Conservation (phyloP, 352 stramenopile genomes). For the Phytopythium sindhum region DNA sequence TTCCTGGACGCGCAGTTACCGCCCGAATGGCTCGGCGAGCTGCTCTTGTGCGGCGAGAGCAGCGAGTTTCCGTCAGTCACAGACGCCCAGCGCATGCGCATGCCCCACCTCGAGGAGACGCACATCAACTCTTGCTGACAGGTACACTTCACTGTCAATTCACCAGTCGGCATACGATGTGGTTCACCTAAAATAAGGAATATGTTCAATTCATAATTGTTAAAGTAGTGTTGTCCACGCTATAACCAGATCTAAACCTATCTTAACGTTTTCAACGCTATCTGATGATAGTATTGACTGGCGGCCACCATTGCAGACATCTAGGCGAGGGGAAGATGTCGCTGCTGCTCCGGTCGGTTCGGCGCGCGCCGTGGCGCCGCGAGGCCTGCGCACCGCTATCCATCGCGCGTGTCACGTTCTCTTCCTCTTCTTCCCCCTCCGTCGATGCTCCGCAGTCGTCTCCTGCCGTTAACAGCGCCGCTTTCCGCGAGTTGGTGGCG, state of each 20-base stretch:
- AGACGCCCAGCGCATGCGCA: not conserved
- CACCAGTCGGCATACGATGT: not conserved
- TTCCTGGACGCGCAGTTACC: not conserved
- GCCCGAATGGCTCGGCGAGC: not conserved
- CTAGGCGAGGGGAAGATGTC: not conserved
- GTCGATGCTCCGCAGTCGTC: not conserved
- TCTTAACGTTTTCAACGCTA: not conserved
- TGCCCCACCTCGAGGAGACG: not conserved
- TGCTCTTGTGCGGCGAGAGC: not conserved
- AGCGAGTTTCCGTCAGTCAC: not conserved
- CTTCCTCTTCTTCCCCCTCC: not conserved
- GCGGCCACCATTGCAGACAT: not conserved
- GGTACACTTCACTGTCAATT: too few relatives aligned
- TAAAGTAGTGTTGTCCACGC: not conserved
- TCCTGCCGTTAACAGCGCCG: not conserved
- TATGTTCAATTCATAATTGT: not conserved
- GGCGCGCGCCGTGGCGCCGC: constrained; percentile 1
- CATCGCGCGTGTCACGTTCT: not conserved
- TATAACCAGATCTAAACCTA: not conserved
- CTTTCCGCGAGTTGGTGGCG: constrained; percentile 1
- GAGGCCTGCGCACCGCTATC: not conserved
- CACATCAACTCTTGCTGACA: not conserved
- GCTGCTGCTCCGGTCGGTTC: not conserved
- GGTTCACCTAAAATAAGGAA: not conserved
- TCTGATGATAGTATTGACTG: not conserved